Base-by-base conservation (phyloP, 208 protist genomes). In the Trypanosoma platydactyli region DNA sequence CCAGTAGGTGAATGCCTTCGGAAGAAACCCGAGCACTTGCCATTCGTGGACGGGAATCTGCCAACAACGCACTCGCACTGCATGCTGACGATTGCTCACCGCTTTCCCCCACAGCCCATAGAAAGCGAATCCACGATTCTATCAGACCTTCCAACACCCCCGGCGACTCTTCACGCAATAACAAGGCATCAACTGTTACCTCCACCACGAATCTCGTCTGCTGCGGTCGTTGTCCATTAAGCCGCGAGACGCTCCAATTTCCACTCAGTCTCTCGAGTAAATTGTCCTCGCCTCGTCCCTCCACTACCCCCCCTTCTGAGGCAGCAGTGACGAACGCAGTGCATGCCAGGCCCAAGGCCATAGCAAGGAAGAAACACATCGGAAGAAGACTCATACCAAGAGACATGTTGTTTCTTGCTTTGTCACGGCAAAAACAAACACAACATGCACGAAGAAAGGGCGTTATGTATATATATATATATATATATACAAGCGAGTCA, bases 161-260 rank as follows among this genome's bases (percentile, higher is more conserved):
- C 18, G 18, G n/a, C 15, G 25, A 13, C 25, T 64, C 66, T 13
- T 45, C 35, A 25, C 56, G 20, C 48, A 72, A 45, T 12, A 57
- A 20, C 5, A 64, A 24, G 44, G 15, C 16, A 9, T 16, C 20
- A 25, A 6, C 22, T 22, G 55, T 45, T 4, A 70, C 30, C 20
- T 62, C 55, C 12, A 30, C 18, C 33, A 50, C 33, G 41, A 63
- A 70, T 16, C 45, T 46, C 12, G 64, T 70, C 33, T 35, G 27
- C 30, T 24, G 64, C 35, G 58, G 44, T n/a, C 45, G 27, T 1
- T 53, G 30, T 20, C 46, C 52, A 30, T 40, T 42, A 38, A 73
- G 51, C 68, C 59, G 56, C 3, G 45, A 53, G 46, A 73, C 42
- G 44, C 59, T 65, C 68, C 68, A 73, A 55, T 67, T 67, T 46